A percentile compares a stretch with the other conserved stretches of the same genome.
Evolutionary conservation across 345 rosid species (phyloP).

Genomic region (Syzygium jambos): DNA sequence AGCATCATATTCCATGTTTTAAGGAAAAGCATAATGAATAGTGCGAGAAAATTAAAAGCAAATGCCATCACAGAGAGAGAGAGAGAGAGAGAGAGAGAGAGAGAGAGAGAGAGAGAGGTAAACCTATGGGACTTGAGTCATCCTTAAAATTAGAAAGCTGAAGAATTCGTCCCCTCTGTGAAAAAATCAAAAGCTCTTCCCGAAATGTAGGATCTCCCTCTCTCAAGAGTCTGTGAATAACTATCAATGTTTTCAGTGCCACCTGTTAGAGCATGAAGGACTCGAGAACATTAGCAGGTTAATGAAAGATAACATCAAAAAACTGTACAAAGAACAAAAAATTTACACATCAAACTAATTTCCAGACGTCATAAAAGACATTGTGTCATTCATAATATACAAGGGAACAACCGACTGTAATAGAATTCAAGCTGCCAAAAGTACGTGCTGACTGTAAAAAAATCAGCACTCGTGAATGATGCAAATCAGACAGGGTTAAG

Average conservation of each 20-base stretch:
- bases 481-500: not conserved
- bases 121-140: slow-evolving; percentile 95
- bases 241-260: slow-evolving; percentile 85
- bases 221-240: slow-evolving; percentile 77
- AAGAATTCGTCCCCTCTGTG: slow-evolving; percentile 78
- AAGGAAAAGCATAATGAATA: not conserved
- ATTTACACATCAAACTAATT: not conserved
- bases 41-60: not conserved
- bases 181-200: slow-evolving; percentile 76
- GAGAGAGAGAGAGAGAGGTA: not conserved
- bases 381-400: not conserved
- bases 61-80: not conserved
- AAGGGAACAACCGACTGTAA: not conserved
- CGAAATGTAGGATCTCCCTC: slow-evolving; percentile 95
- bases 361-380: not conserved
- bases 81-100: not conserved
- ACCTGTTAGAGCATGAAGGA: slow-evolving; percentile 37
- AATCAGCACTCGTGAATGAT: not conserved
- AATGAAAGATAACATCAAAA: not conserved
- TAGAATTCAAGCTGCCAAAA: not conserved
- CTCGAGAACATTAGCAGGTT: not conserved
- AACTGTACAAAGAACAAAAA: not conserved
- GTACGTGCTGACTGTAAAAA: not conserved
- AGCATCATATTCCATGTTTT: not conserved
- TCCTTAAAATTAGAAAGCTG: slow-evolving; percentile 95